These are phyloP conservation scores for Fusarium veterinarium DNA, from an alignment of 2,329 filamentous ascomycete species.

Conservation along the genomic window DNA sequence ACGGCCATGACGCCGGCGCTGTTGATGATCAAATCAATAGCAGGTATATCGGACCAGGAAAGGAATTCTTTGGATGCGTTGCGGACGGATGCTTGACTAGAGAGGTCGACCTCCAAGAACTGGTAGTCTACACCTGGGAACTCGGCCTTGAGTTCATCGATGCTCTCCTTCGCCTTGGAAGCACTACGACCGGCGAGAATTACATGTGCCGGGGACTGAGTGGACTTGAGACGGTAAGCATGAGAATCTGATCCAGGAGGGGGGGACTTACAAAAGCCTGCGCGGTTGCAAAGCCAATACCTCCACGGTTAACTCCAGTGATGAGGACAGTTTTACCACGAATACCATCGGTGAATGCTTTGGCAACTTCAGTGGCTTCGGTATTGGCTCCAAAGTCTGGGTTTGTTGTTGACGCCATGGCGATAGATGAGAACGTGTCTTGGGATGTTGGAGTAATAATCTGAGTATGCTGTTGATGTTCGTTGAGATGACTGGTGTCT, in stretches of 20 bases:
- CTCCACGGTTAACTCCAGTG: background rate
- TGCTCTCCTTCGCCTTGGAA: background rate
- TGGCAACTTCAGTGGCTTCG: background rate
- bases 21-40: background rate
- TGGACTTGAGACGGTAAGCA: background rate
- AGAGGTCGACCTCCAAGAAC: background rate
- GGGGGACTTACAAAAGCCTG: background rate
- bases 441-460: background rate
- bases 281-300: slow-evolving; percentile 1
- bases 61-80: background rate
- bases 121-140: background rate
- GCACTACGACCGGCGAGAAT: background rate
- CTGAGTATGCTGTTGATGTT: background rate
- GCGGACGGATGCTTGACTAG: background rate
- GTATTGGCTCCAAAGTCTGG: background rate
- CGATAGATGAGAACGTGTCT: no score
- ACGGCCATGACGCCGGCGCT: slow-evolving; percentile 3
- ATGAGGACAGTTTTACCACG: background rate
- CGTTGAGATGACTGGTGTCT: background rate
- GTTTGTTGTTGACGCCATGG: slow-evolving; percentile 15
- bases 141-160: background rate
- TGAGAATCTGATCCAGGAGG: rapidly evolving
- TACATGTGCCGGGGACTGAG: background rate
- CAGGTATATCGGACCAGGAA: background rate
- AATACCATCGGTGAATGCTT: background rate